Percentiles rank a stretch among this genome's conserved stretches.
Evolutionary conservation across 495 filamentous ascomycete genomes (phyloP).

Genomic region (Pseudomonodictys pantanalensis): DNA sequence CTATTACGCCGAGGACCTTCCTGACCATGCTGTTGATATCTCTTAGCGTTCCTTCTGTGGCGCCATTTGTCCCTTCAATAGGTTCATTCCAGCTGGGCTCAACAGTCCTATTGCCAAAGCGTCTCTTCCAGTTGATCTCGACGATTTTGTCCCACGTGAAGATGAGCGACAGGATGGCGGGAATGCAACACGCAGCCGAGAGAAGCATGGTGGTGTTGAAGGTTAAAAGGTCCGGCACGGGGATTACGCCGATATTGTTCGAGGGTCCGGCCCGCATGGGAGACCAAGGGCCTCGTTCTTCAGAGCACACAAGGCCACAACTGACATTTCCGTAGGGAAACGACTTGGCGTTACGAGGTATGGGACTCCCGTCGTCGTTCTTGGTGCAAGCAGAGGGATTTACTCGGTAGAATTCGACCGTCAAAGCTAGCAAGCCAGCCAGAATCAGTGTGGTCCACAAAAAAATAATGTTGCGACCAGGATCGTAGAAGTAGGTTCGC

Average conservation of each 20-base stretch:
- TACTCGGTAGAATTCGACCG: constrained; percentile 57
- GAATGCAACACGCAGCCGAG: constrained; percentile 58
- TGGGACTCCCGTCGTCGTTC: constrained; percentile 43
- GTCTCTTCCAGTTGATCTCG: constrained; percentile 53
- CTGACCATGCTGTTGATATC: constrained; percentile 47
- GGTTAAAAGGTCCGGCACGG: constrained; percentile 48
- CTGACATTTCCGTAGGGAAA: constrained; percentile 44
- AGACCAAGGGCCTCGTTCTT: constrained; percentile 46
- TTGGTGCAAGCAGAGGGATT: constrained; percentile 41
- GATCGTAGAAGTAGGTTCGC: constrained; percentile 58
- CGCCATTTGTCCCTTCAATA: constrained; percentile 56
- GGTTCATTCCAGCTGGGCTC: constrained; percentile 38
- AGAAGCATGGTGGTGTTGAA: constrained; percentile 56
- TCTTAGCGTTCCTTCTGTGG: constrained; percentile 50
- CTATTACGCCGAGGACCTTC: constrained; percentile 47
- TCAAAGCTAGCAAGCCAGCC: constrained; percentile 55
- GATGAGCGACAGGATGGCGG: constrained; percentile 55
- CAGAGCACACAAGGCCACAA: constrained; percentile 48
- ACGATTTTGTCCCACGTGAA: constrained; percentile 60
- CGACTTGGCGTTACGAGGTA: constrained; percentile 28
- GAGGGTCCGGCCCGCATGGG: constrained; percentile 49
- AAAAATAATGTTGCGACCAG: constrained; percentile 60
- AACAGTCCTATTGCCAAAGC: constrained; percentile 36
- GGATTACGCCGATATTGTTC: constrained; percentile 55
- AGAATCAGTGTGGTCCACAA: constrained; percentile 58